These are phyloP conservation scores for Colletotrichum eremochloae DNA, from an alignment of 2,329 filamentous ascomycete species.

Conservation along the genomic window DNA sequence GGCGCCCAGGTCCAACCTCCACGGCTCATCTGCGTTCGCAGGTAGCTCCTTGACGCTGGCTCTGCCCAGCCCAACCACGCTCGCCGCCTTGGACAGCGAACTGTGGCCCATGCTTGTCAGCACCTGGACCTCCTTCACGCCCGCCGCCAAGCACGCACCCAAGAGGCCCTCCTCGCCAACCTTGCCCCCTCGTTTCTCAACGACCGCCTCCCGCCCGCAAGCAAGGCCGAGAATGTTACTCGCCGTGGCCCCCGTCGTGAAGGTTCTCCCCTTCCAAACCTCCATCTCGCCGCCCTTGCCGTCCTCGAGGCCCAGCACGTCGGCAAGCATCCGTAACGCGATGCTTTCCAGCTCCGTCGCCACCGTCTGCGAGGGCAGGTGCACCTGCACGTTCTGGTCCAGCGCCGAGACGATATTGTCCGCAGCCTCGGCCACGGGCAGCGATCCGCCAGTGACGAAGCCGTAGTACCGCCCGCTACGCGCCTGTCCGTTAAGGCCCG, in stretches of 20 bases:
- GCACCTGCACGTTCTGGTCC: conserved; percentile 89
- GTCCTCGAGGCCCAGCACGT: conserved; percentile 67
- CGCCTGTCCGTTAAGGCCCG: conserved; percentile 76
- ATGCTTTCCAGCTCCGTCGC: conserved; percentile 82
- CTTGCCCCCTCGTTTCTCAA: conserved; percentile 57
- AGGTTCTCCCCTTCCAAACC: conserved; percentile 69
- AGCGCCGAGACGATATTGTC: conserved; percentile 85
- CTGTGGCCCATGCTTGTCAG: conserved; percentile 88
- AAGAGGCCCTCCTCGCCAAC: conserved; percentile 80
- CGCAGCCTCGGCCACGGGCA: conserved; percentile 83
- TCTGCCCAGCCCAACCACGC: conserved; percentile 83
- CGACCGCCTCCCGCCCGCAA: conserved; percentile 73
- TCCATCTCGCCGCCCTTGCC: conserved; percentile 61
- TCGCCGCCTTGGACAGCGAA: conserved; percentile 85
- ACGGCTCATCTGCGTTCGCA: conserved; percentile 66
- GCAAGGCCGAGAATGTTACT: conserved; percentile 85
- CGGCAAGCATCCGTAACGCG: conserved; percentile 76
- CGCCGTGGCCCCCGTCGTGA: conserved; percentile 76
- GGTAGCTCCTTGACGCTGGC: conserved; percentile 73
- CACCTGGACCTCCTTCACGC: conserved; percentile 78
- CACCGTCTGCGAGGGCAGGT: conserved; percentile 81
- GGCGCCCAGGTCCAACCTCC: conserved; percentile 76
- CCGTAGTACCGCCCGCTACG: conserved; percentile 82
- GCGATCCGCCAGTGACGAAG: conserved; percentile 86
- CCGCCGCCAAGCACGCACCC: conserved; percentile 73